Evolutionary conservation across 2,329 filamentous ascomycete genomes (phyloP), one percentile per base, ranked within the genome.

Genomic region (Fusarium metavorans): DNA sequence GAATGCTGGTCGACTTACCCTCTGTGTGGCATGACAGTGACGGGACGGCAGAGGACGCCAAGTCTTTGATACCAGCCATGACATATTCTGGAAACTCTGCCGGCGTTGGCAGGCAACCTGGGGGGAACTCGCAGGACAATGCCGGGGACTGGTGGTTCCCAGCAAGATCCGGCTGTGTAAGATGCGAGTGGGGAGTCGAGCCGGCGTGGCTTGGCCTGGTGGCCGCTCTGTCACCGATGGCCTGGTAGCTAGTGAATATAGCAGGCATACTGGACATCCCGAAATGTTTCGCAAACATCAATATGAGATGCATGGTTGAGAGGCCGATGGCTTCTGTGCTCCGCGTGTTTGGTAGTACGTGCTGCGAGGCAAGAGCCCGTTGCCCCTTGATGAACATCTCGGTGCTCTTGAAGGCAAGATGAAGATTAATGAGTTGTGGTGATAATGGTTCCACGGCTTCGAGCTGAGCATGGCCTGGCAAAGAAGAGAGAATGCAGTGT

Each of bases 341-440:
- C 13, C 32, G 27, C 18, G 30, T 35, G n/a, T 18, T 35, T 23
- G 30, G 32, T 57, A 35, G 52, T 57, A 32, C 52, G 32, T 57
- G 52, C 16, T 35, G 52, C 14, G 18, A 57, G 32, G 20, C 11
- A 35, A 35, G 18, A 35, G 52, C 34, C n/a, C 30, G 18, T 20
- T 57, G 52, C 27, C 30, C 27, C 18, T 57, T 57, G 52, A 57
- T 32, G 52, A 57, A 35, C 52, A 57, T 57, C 52, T 57, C 30
- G 14, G 52, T 57, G 32, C 52, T 35, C 34, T 57, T 57, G 18
- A 60, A 60, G n/a, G 57, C 35, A 30, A 60, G 34, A 18, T 60
- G 35, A 30, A 60, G 57, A 60, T 60, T 60, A 34, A 60, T 14
- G 23, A 60, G 34, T 60, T 60, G 35, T 30, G 57, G 57, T 25